Base-by-base conservation (phyloP, 2,329 filamentous ascomycete species). In the Akanthomyces lecanii region DNA sequence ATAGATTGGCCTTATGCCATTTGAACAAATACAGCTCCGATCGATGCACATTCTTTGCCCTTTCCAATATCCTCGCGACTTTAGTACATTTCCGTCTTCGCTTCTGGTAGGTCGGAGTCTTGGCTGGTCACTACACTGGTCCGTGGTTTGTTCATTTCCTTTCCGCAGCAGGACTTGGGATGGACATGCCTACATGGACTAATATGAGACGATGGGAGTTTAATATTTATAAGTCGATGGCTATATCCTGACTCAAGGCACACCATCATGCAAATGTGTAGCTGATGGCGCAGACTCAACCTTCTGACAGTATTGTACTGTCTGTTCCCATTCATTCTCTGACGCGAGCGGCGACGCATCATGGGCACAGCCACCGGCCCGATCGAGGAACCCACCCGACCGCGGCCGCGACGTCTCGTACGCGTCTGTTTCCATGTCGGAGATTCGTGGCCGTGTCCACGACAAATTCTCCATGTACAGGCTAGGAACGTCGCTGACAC, bases 11-110 rank as follows among this genome's bases (percentile, higher is more conserved):
- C 44, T 8, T 45, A 12, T 1, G 44, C 45, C 36, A 25, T 51
- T 53, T 51, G 23, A 7, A 56, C 33, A 42, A 62, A 51, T 51
- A 12, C 7, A 62, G 42, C 60, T 62, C 57, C 51, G 23, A 56
- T 44, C 5, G 36, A 38, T 38, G 38, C 38, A 40, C 3, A 40
- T 40, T 16, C 14, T 16, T 40, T 40, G 16, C 14, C 38, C 14
- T 40, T 14, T 10, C 11, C 36, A 38, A 33, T 36, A 7, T 11
- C 5, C 33, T 6, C 28, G 28, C 28, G 28, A 30, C 28, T 6
- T 30, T 30, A 6, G 3, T 21, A 21, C 21, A 21, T 21, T 21
- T 21, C 21, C 21, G 21, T 21, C 21, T 21, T 21, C 21, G n/a
- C 21, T 21, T 21, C 21, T 21, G 21, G 21, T 21, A 21, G 21